Base-by-base conservation (phyloP, 139 green algal genomes). In the Chloropicon primus region DNA sequence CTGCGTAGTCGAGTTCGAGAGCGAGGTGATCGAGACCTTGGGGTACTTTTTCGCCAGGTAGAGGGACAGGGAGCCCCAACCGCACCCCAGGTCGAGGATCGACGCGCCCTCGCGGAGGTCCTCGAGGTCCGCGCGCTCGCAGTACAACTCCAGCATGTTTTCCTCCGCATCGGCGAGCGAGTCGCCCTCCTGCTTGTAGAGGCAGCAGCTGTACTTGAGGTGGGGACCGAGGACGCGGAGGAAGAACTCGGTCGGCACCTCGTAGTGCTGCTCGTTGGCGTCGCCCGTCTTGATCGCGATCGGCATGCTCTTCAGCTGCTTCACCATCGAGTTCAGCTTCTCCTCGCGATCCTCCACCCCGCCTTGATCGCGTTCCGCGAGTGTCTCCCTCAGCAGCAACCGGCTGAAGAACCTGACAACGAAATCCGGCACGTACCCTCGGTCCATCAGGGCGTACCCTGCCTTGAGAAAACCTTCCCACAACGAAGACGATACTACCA, bases 181-280 rank as follows among this genome's bases (percentile, higher is more conserved):
- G 10, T 89, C 83, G 2, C n/a, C 3, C 2, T 76, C 23, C 2
- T 27, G 77, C 21, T 82, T 76, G 78, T 96, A 98, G 2, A 96
- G 78, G 81, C 94, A 96, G 88, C 84, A 90, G 76, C 82, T 92
- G 89, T 99, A 97, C 87, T 99, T 99, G 27, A 94, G 83, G 75
- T 93, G 82, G 74, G 82, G 85, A 28, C 95, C 95, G 71, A 99
- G 86, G 26, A 84, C 87, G 0, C 89, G 80, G n/a, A 92, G 74
- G 82, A 94, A 98, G 83, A 97, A 98, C 62, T 93, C 88, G 24
- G 95, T 97, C 0, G 95, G 94, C 10, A 99, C 85, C 86, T 95
- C 91, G 73, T 97, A 96, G 83, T 96, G 92, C 80, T 97, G 91
- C 78, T 96, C 89, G 75, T 98, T 98, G 26, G 94, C 93, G 21